Base-by-base conservation (phyloP, 352 stramenopile species). In the Globisporangium parvum region DNA sequence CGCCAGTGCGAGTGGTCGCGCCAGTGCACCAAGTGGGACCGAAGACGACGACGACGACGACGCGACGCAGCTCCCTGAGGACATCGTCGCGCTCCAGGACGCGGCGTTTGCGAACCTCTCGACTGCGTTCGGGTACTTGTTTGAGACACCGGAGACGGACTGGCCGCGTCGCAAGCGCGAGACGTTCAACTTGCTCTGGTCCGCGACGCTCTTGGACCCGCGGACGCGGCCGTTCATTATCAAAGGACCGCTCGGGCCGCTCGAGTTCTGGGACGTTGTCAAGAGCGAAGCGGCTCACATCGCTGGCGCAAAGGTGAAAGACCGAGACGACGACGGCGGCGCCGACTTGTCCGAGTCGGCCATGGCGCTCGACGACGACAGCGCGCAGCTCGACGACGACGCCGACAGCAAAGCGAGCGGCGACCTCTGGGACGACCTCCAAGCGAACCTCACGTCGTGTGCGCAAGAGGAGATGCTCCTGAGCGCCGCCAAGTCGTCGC, bases 391-490 rank as follows among this genome's bases (percentile, higher is more conserved):
- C 11, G 58, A 73, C 15, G 59, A 59, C 18, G 63, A 51, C 21
- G 48, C 42, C 21, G 42, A 26, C 8, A 12, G 6, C 3, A 41
- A 17, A 18, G 71, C 76, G 46, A 71, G 47, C n/a, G 63, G 70
- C 8, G 74, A 87, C 51, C 63, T 91, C 15, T 91, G 80, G 80
- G 80, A 91, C 47, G 80, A 91, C 49, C 65, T 91, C 9, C 80
- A 91, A 59, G 80, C 80, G 10, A 91, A 87, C 28, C 41, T 91
- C 33, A 64, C 76, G 23, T 86, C 72, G 14, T 88, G 77, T 55
- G 80, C 77, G 3, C 75, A 91, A 57, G 80, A 88, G 62, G 77
- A 88, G 54, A 75, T 91, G 75, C 55, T 87, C n/a, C 53, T 88
- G 47, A 77, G 68, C 51, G 77, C 76, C 12, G 70, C 77, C 21